Percentiles rank a stretch among this genome's conserved stretches.
phyloP scores from a whole-genome alignment of 306 rosid species.

The Medicago arabica region DNA sequence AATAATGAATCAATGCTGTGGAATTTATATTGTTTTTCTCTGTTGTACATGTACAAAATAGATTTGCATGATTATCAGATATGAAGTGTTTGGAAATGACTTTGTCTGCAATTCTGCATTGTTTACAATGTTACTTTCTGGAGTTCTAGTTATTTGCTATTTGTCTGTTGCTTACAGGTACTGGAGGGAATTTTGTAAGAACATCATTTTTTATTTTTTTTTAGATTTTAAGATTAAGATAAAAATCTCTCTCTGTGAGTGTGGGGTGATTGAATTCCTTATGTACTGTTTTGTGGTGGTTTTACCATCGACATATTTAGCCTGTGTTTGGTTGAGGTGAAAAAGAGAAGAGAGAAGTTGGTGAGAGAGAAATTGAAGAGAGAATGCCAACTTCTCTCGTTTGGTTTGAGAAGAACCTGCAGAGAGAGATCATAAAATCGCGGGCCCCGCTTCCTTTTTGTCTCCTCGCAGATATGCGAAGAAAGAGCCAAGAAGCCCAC shows the following conservation, averaged over 20 bases:
- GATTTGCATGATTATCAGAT: slow-evolving; percentile 19
- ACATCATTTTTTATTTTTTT: not conserved
- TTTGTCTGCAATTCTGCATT: slow-evolving; percentile 18
- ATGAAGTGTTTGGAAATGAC: slow-evolving; percentile 6
- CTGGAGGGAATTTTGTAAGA: slow-evolving; percentile 3
- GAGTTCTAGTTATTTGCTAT: slow-evolving; percentile 24
- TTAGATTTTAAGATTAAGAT: not conserved
- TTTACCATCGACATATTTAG: not conserved
- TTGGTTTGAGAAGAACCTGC: too few species aligned
- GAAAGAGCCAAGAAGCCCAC: too few species aligned
- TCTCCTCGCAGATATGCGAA: too few species aligned
- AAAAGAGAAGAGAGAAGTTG: too few species aligned
- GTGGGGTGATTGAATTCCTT: not conserved
- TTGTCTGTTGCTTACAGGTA: slow-evolving; percentile 10
- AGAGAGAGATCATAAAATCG: too few species aligned
- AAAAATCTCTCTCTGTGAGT: not conserved
- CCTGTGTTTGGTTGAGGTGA: too few species aligned
- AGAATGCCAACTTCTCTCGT: too few species aligned
- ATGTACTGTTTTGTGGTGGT: slow-evolving; percentile 9
- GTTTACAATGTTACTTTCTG: slow-evolving; percentile 18
- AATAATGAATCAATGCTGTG: slow-evolving; percentile 6
- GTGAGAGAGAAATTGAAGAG: too few species aligned
- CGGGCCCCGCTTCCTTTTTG: too few species aligned
- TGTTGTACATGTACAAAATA: not conserved
- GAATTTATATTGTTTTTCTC: slow-evolving; percentile 7